Conservation (phyloP, 2,329 filamentous ascomycete species). For the Pseudogymnoascus sp. region DNA sequence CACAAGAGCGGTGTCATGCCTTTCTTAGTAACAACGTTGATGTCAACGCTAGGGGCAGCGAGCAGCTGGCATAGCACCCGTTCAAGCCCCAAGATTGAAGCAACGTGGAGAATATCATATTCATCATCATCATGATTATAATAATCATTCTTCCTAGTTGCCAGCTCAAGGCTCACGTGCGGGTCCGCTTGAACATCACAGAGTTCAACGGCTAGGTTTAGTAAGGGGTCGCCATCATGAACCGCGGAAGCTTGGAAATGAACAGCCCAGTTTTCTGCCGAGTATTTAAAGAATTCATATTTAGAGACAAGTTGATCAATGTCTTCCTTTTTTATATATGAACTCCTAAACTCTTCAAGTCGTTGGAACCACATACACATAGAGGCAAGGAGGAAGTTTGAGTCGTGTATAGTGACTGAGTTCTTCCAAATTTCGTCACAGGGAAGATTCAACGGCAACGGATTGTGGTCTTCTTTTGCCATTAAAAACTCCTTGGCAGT, state of each 20-base stretch:
- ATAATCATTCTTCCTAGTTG: too few relatives aligned
- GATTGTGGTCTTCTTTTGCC: not conserved
- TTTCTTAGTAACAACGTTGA: not conserved
- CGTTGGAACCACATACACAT: conserved; percentile 8
- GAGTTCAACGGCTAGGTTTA: not conserved
- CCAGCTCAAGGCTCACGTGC: not conserved
- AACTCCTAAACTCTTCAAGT: not conserved
- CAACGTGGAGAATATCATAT: not conserved
- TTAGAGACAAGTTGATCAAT: not conserved
- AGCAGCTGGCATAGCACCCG: not conserved
- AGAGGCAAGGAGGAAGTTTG: conserved; percentile 8
- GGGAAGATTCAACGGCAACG: not conserved
- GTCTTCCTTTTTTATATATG: not conserved
- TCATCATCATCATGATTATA: not conserved
- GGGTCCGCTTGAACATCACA: not conserved
- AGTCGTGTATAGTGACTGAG: conserved; percentile 10
- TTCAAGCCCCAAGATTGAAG: not conserved
- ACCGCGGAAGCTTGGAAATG: conserved; percentile 4
- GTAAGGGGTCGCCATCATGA: not conserved
- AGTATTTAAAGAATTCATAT: not conserved
- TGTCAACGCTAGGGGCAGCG: not conserved
- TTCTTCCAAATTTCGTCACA: conserved; percentile 8
- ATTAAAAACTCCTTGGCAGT: conserved; percentile 34
- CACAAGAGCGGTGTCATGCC: too few relatives aligned
- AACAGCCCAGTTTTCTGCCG: not conserved